Base-by-base conservation (phyloP, 208 protist species). In the Porcisia deanei region DNA sequence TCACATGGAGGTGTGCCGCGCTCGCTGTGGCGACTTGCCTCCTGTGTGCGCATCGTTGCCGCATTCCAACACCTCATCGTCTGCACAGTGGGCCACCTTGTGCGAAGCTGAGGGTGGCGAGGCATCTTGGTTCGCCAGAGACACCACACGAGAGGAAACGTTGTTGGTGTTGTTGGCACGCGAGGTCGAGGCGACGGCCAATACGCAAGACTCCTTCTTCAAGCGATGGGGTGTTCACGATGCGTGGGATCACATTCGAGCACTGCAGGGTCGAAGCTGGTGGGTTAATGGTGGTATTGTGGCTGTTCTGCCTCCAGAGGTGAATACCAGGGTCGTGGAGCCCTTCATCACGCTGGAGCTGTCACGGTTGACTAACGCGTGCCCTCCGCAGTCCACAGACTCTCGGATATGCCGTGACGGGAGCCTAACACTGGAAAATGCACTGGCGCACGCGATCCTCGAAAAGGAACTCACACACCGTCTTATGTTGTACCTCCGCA, bases 281-380 rank as follows among this genome's bases (percentile, higher is more conserved):
- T 66, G 39, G 20, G 34, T 52, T 10, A 75, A 65, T 20, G 30
- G 72, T 1, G 78, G 78, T 0, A 57, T 63, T 30, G 69, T 85
- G 9, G 71, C 82, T 1, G 18, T 77, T 0, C 52, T 78, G 41
- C 73, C 79, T 1, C 34, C 57, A 1, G 25, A 54, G 9, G 47
- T 58, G 9, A 8, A 47, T 2, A 39, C 41, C 5, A 16, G 10
- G 22, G 37, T 78, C 2, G 82, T 82, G n/a, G 70, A 79, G 25
- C 52, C 79, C 61, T 67, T 85, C 39, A 49, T 92, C 1, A 69
- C 79, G 14, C 53, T 84, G n/a, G 85, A 88, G 75, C 60, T 91
- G 14, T 61, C 81, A 3, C 52, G 60, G 55, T 64, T 72, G 47
- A 25, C 18, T 14, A 53, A 37, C 1, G 16, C 1, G 25, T 22